A percentile compares a stretch with the other conserved stretches of the same genome.
Conservation (phyloP, 2,329 filamentous ascomycete genomes). For the Xylaria sp. region DNA sequence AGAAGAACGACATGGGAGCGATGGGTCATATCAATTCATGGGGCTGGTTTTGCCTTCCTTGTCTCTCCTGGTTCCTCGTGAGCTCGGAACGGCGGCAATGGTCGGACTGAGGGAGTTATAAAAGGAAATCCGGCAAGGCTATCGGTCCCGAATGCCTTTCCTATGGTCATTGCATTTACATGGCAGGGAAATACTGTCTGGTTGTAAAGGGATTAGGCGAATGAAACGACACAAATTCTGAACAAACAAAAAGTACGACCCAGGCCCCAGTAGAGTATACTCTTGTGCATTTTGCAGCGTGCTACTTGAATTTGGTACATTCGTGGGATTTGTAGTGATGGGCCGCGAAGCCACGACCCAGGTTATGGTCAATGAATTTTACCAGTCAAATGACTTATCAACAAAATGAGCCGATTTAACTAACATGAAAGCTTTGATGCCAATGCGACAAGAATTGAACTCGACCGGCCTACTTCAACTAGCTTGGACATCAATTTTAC, state of each 20-base stretch:
- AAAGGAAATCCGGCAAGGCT: constrained; percentile 50
- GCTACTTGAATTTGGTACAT: constrained; percentile 4
- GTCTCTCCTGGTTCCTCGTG: constrained; percentile 41
- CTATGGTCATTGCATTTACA: constrained; percentile 61
- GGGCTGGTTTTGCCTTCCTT: constrained; percentile 39
- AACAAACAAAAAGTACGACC: constrained; percentile 32
- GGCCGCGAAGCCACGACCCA: background rate
- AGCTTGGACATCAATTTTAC: background rate
- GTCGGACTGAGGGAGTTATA: constrained; percentile 52
- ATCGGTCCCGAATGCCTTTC: constrained; percentile 50
- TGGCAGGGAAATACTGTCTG: constrained; percentile 59
- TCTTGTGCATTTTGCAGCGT: background rate
- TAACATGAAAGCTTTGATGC: background rate
- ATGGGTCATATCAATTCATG: constrained; percentile 38
- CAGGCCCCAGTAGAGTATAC: constrained; percentile 15
- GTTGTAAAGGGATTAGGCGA: constrained; percentile 64
- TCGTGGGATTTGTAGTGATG: background rate
- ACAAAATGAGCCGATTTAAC: background rate
- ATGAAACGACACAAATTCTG: constrained; percentile 60
- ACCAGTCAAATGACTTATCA: background rate
- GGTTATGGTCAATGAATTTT: background rate
- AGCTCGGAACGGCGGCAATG: constrained; percentile 46
- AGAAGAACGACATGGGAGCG: constrained; percentile 43
- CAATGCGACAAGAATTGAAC: background rate
- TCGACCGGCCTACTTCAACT: background rate